Percentiles rank a stretch among this genome's conserved stretches.
Conservation (phyloP, 2,329 filamentous ascomycete genomes). For the Xylariaceae sp. region DNA sequence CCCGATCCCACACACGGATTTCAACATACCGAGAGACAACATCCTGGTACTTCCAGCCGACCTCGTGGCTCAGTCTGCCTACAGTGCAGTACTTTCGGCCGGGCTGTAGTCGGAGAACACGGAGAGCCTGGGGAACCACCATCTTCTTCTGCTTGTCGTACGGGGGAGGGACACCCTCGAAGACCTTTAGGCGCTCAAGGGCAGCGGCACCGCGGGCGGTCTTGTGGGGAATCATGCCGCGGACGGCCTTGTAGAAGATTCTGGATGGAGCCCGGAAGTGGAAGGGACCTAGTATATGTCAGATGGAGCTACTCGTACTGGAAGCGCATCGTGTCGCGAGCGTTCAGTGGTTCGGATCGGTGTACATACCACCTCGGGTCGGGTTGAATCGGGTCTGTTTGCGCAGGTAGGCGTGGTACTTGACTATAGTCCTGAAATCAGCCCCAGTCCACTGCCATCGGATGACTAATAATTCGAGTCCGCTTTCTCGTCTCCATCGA, state of each 20-base stretch:
- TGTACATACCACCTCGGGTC: conserved; percentile 82
- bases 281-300: conserved; percentile 72
- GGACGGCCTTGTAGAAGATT: conserved; percentile 99
- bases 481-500: conserved; percentile 6
- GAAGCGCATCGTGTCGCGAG: conserved; percentile 12
- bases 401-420: conserved; percentile 99
- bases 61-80: conserved; percentile 94
- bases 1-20: neutral
- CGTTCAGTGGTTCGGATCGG: conserved; percentile 15
- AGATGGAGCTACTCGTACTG: conserved; percentile 23
- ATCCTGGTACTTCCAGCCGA: conserved; percentile 99
- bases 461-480: conserved; percentile 11
- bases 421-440: conserved; percentile 67
- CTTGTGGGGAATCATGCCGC: conserved; percentile 99
- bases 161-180: conserved; percentile 97
- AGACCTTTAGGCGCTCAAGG: conserved; percentile 98
- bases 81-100: conserved; percentile 99
- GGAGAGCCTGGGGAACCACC: conserved; percentile 96
- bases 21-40: conserved; percentile 86
- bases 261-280: conserved; percentile 98
- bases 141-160: conserved; percentile 99
- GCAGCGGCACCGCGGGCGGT: conserved; percentile 94
- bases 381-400: conserved; percentile 99
- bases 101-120: conserved; percentile 93
- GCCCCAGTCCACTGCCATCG: conserved; percentile 25